Conservation (phyloP, 768 basidiomycete species). For the Crepidotus variabilis region DNA sequence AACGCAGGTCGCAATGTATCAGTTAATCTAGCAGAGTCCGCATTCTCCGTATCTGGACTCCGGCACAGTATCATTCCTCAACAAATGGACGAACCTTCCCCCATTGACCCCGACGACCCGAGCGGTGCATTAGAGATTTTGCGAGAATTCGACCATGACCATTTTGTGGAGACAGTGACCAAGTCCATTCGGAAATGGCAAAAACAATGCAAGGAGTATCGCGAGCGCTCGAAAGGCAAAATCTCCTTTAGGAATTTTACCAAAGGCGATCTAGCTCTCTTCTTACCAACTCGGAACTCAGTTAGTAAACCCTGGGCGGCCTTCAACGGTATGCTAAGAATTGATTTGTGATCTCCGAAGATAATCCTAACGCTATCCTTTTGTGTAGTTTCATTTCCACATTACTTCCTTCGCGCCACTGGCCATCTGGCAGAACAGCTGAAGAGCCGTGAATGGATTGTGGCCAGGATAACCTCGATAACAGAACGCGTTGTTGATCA, state of each 20-base stretch:
- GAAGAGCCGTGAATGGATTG: slow-evolving; percentile 91
- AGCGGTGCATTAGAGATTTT: slow-evolving; percentile 65
- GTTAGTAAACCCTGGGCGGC: slow-evolving; percentile 96
- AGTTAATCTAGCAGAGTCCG: slow-evolving; percentile 46
- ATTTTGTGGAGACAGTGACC: slow-evolving; percentile 77
- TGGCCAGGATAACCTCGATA: slow-evolving; percentile 87
- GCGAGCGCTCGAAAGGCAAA: slow-evolving; percentile 94
- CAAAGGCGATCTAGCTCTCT: slow-evolving; percentile 93
- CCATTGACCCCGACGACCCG: slow-evolving; percentile 77
- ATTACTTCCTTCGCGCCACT: slow-evolving; percentile 92
- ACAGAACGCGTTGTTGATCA: slow-evolving; percentile 81
- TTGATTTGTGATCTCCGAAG: slow-evolving; percentile 22
- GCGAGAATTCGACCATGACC: slow-evolving; percentile 77
- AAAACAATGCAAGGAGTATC: slow-evolving; percentile 94
- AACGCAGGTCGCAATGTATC: slow-evolving; percentile 41
- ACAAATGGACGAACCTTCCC: slow-evolving; percentile 59
- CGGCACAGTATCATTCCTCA: slow-evolving; percentile 49
- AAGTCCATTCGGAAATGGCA: slow-evolving; percentile 95
- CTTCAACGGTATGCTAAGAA: slow-evolving; percentile 74
- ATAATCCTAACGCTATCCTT: slow-evolving; percentile 28
- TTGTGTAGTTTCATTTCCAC: slow-evolving; percentile 84
- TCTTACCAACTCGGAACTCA: slow-evolving; percentile 93
- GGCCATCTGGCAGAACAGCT: slow-evolving; percentile 86
- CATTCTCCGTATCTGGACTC: slow-evolving; percentile 39
- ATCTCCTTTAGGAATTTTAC: slow-evolving; percentile 95